These are phyloP conservation scores for Physaria fendleri DNA, from an alignment of 345 rosid species.

Conservation along the genomic window DNA sequence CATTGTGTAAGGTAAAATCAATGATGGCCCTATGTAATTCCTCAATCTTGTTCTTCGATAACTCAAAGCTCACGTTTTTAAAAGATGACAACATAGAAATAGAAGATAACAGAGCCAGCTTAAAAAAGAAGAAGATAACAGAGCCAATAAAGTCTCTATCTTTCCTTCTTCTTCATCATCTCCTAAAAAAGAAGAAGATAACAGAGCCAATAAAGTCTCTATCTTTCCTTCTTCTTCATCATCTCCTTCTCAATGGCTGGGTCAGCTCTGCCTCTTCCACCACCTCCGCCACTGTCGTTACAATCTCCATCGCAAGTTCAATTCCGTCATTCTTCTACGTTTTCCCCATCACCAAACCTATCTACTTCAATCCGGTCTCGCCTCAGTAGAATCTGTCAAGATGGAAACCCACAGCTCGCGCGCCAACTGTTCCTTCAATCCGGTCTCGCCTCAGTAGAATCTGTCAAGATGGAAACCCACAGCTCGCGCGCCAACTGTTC, in stretches of 20 bases:
- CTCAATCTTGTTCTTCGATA: too few relatives aligned
- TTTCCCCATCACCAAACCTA: constrained; percentile 35
- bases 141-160: constrained; percentile 8
- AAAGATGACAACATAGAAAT: too few relatives aligned
- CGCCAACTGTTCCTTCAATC: constrained; percentile 76
- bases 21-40: too few relatives aligned
- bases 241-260: constrained; percentile 30
- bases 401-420: constrained; percentile 66
- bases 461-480: constrained; percentile 76
- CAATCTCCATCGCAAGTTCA: constrained; percentile 14
- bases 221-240: constrained; percentile 14
- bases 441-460: constrained; percentile 72
- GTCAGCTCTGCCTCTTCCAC: constrained; percentile 41
- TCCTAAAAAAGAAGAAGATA: too few relatives aligned
- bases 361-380: constrained; percentile 64
- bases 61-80: too few relatives aligned
- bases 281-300: constrained; percentile 22
- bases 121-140: too few relatives aligned
- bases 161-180: constrained; percentile 16
- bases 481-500: constrained; percentile 74
- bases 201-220: constrained; percentile 13
- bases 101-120: too few relatives aligned
- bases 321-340: constrained; percentile 20
- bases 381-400: constrained; percentile 68
- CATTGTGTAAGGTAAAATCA: too few relatives aligned